A percentile compares a stretch with the other conserved stretches of the same genome.
Conservation (phyloP, 2,329 filamentous ascomycete genomes). For the Trichoderma brevicompactum region DNA sequence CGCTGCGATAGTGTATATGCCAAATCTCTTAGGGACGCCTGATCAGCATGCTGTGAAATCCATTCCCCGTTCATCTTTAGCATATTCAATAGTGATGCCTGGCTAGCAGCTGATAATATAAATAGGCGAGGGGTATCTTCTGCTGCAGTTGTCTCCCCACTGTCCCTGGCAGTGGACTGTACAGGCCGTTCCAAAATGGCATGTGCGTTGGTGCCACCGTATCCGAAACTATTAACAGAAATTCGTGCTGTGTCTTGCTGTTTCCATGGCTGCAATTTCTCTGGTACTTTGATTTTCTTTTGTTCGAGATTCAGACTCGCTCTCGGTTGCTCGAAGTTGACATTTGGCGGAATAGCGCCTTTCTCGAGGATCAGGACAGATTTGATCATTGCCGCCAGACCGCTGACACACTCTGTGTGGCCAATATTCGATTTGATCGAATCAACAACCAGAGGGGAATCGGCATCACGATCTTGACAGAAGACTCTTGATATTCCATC, state of each 20-base stretch:
- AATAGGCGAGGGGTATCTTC: neutral
- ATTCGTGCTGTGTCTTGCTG: neutral
- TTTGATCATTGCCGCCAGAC: constrained; percentile 31
- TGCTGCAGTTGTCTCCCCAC: neutral
- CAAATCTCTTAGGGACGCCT: neutral
- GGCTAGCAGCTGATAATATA: neutral
- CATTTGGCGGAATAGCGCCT: constrained; percentile 31
- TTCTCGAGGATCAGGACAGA: constrained; percentile 29
- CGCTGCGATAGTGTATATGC: neutral
- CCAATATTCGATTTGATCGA: constrained; percentile 38
- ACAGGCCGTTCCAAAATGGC: constrained; percentile 38
- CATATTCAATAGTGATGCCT: neutral
- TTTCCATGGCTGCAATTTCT: constrained; percentile 15
- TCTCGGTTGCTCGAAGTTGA: constrained; percentile 27
- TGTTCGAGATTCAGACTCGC: constrained; percentile 26
- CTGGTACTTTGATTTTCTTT: constrained; percentile 13
- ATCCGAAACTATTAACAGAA: constrained; percentile 53
- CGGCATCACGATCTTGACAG: constrained; percentile 13
- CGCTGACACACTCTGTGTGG: constrained; percentile 33
- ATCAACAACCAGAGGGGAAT: constrained; percentile 22
- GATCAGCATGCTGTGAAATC: neutral
- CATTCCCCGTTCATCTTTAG: neutral
- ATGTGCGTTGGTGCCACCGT: constrained; percentile 51
- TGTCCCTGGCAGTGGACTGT: neutral
- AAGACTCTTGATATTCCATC: constrained; percentile 30